Base-by-base conservation (phyloP, 2,329 filamentous ascomycete genomes). In the Apiospora pterosperma region DNA sequence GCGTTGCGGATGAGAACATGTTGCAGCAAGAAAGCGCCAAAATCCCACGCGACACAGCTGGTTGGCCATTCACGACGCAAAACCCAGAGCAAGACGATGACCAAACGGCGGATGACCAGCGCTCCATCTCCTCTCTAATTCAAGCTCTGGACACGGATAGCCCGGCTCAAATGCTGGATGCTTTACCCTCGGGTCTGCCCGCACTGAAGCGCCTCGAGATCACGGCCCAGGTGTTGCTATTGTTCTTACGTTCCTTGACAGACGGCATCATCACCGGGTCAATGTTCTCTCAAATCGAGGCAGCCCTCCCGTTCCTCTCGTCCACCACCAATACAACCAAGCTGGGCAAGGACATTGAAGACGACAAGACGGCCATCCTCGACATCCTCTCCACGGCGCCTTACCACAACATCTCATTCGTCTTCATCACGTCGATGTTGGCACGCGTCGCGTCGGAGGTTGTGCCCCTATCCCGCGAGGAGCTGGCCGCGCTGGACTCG, bases 321-420 rank as follows among this genome's bases (percentile, higher is more conserved):
- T 64, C 34, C 36, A 61, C 63, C 38, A 64, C 63, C 34, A 67
- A n/a, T 38, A 63, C 61, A 0, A 72, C 71, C 44, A 67, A 69
- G 3, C 16, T 67, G 1, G 63, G 64, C 2, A 69, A 74, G 36
- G 62, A 68, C 0, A 62, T 70, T 14, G 79, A 84, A 23, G 78
- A 85, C 41, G 78, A 81, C 69, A 87, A 85, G 72, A 77, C 77
- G 0, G 73, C 78, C 3, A 76, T 96, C 1, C 85, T 97, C 5
- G 94, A 97, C 69, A 84, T 90, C 2, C 83, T 97, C 2, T 85
- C 90, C 0, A 81, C 85, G 2, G 84, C 87, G 0, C 91, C 93
- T 0, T 90, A 90, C 61, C 91, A 97, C 77, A 96, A 93, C 73
- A 94, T 97, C 63, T 91, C 91, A 0, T 97, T 97, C 72, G 91